Conservation (phyloP, 1,284 basidiomycete genomes). For the Chondrostereum purpureum region DNA sequence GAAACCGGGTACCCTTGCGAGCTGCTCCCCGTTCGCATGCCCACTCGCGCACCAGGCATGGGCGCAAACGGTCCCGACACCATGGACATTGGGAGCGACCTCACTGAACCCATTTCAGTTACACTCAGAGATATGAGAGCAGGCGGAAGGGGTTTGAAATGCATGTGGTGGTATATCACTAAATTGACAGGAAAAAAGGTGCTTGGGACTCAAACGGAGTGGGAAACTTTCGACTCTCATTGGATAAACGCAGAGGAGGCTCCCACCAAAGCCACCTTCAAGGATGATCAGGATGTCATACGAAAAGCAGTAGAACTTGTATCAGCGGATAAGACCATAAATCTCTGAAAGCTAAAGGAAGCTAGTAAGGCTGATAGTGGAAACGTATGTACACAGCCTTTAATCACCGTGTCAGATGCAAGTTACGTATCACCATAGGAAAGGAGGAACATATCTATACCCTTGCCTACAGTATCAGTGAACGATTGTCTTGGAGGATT, state of each 20-base stretch:
- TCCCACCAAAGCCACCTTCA: conserved; percentile 25
- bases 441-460: no score
- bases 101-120: conserved; percentile 31
- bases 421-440: no score
- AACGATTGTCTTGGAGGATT: no score
- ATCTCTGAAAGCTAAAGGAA: no score
- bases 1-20: conserved; percentile 51
- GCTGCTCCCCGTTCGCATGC: conserved; percentile 35
- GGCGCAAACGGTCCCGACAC: conserved; percentile 24
- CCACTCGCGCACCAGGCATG: conserved; percentile 35
- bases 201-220: conserved; percentile 34
- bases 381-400: no score
- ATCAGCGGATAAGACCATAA: conserved; percentile 3
- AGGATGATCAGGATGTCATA: conserved; percentile 28
- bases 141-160: conserved; percentile 27
- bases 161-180: conserved; percentile 42
- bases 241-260: conserved; percentile 34
- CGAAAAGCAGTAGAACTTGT: conserved; percentile 20
- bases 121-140: conserved; percentile 21
- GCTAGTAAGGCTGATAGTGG: no score
- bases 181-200: conserved; percentile 22
- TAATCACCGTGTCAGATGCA: no score
- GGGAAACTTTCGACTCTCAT: conserved; percentile 32
- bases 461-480: no score
- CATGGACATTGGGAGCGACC: conserved; percentile 11